Conservation (phyloP, 108 stramenopile genomes). For the Parmales sp. region DNA sequence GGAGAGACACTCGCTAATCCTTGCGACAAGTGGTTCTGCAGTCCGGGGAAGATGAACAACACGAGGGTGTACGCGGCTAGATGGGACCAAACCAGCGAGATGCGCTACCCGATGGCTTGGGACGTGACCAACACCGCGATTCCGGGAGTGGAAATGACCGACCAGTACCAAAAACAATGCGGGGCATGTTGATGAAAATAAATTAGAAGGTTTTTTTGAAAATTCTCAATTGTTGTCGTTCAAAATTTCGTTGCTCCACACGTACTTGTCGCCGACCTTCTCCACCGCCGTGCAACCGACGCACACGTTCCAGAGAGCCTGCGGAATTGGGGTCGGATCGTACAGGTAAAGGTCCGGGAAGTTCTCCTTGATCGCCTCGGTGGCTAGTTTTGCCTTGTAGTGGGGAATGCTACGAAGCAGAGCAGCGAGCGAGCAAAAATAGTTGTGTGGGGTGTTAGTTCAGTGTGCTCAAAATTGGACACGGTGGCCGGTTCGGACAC, state of each 20-base stretch:
- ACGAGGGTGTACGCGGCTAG: slow-evolving; percentile 59
- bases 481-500: no score
- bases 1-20: slow-evolving; percentile 45
- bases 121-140: slow-evolving; percentile 52
- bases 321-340: slow-evolving; percentile 70
- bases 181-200: no score
- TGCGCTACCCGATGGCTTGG: slow-evolving; percentile 71
- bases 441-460: no score
- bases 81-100: slow-evolving; percentile 19
- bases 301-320: slow-evolving; percentile 72
- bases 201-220: not conserved
- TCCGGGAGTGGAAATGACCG: slow-evolving; percentile 57
- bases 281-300: slow-evolving; percentile 66
- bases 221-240: slow-evolving; percentile 19
- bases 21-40: slow-evolving; percentile 77
- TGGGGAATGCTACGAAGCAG: slow-evolving; percentile 77
- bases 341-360: slow-evolving; percentile 71
- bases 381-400: slow-evolving; percentile 71
- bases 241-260: slow-evolving; percentile 65
- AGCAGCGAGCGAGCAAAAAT: no score
- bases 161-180: slow-evolving; percentile 56
- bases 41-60: slow-evolving; percentile 37
- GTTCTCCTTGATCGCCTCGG: slow-evolving; percentile 74
- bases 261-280: slow-evolving; percentile 56
- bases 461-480: no score